Conservation (phyloP, 2,329 filamentous ascomycete species). For the Cercospora brassicicola region DNA sequence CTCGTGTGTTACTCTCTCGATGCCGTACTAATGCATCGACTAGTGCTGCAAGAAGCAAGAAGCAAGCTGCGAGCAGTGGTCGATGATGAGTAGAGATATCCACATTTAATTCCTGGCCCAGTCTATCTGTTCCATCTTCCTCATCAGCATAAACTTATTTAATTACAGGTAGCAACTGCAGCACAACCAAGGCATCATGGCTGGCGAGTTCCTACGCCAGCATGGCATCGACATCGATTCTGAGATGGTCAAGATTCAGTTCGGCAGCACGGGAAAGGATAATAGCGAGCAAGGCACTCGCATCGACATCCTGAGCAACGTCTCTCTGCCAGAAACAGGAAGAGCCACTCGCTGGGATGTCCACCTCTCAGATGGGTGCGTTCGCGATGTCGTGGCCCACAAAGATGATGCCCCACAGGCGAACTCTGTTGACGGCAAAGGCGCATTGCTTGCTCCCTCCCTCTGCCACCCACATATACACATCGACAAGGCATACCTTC, state of each 20-base stretch:
- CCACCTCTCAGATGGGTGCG: slow-evolving; percentile 8
- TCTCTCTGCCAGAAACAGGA: slow-evolving; percentile 17
- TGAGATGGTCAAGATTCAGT: slow-evolving; percentile 37
- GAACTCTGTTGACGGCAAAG: slow-evolving; percentile 42
- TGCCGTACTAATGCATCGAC: not conserved
- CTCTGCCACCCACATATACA: slow-evolving; percentile 74
- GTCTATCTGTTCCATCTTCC: not conserved
- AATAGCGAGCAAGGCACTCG: not conserved
- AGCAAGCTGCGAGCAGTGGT: not conserved
- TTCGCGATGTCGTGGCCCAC: slow-evolving; percentile 1
- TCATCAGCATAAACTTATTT: not conserved
- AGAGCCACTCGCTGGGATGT: slow-evolving; percentile 21
- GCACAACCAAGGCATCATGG: slow-evolving; percentile 25
- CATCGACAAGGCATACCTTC: slow-evolving; percentile 65
- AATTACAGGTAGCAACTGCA: not conserved
- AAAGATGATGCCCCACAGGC: not conserved
- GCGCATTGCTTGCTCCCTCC: slow-evolving; percentile 52
- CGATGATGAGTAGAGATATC: slow-evolving; percentile 8
- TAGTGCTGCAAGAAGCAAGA: not conserved
- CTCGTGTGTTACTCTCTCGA: not conserved
- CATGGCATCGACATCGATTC: slow-evolving; percentile 40
- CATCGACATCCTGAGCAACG: slow-evolving; percentile 9
- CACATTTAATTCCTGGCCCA: not conserved
- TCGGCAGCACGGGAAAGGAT: not conserved
- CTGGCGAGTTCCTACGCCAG: slow-evolving; percentile 34